Conservation (phyloP, 345 rosid species). For the Anastatica hierochuntica region DNA sequence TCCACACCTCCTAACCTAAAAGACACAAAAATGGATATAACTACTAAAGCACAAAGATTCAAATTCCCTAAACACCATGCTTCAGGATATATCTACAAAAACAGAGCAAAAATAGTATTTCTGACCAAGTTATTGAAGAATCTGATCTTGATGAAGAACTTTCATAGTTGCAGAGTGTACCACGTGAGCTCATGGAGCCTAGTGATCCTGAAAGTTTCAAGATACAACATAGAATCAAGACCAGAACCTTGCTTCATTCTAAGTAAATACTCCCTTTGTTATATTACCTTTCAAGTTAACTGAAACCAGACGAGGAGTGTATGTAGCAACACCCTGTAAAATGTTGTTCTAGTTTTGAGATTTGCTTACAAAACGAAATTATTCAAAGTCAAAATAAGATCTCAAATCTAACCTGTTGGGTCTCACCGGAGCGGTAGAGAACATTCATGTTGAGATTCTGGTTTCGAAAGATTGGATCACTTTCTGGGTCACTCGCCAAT, state of each 20-base stretch:
- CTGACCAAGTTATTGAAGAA: constrained; percentile 63
- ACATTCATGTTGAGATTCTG: constrained; percentile 59
- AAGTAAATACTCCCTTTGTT: background rate
- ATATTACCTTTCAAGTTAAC: constrained; percentile 77
- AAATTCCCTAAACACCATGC: background rate
- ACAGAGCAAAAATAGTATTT: background rate
- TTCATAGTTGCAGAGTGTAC: constrained; percentile 52
- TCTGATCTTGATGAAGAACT: constrained; percentile 30
- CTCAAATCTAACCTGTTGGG: constrained; percentile 41
- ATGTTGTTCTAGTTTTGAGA: too few species aligned
- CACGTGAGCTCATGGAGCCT: constrained; percentile 69
- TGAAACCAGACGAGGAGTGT: constrained; percentile 81
- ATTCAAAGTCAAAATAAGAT: constrained; percentile 17
- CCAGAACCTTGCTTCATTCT: background rate
- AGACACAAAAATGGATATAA: background rate
- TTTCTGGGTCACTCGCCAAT: constrained; percentile 54
- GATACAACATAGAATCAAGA: background rate
- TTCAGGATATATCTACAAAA: background rate
- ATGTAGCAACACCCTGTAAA: constrained; percentile 57
- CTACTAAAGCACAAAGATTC: background rate
- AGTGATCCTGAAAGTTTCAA: constrained; percentile 79
- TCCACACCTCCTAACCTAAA: constrained; percentile 66
- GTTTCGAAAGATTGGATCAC: constrained; percentile 55
- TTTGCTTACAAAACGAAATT: too few species aligned
- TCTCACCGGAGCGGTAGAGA: constrained; percentile 76